Evolutionary conservation across 140 eudicot genomes (phyloP), one percentile per base, ranked within the genome.

Genomic region (Oenanthe javanica): DNA sequence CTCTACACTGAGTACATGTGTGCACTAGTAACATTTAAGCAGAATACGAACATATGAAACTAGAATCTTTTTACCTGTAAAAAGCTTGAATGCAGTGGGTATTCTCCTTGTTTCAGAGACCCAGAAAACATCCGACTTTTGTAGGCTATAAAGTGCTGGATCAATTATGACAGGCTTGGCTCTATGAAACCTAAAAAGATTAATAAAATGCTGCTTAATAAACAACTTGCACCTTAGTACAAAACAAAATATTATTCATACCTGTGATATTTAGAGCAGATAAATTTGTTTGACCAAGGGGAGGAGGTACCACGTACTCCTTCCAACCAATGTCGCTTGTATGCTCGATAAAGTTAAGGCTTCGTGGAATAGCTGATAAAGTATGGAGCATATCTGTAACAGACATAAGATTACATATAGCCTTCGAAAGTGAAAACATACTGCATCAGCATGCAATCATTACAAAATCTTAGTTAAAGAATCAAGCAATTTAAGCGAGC

Each of bases 271-370:
- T 73, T 55, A 23, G 49, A 78, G 71, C 72, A 81, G 43, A 54
- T 71, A 78, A 78, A 43, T 71, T 54, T 43, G 70, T 49, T 19
- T 59, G 11, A 46, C 50, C 50, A 78, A 74, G 23, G 77, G 55
- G 83, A 79, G 79, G 46, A 82, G 64, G 88, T 55, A 42, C 31
- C 38, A 79, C 94, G 16, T 90, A 89, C 97, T 90, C 96, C 84
- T 90, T 92, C 97, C 96, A 90, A 13, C 93, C 96, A 85, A 92
- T 87, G 89, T 92, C 92, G 61, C 97, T 88, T n/a, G 97, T 92
- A 66, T 92, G 97, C 85, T 92, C 97, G 57, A 92, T 90, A 75
- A 92, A 90, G 71, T 92, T 92, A 48, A 92, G 90, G 76, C 86
- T 86, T 38, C 95, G 81, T 49, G 91, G 94, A 36, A 90, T 83